These are phyloP conservation scores for Haplographium delicatum DNA, from an alignment of 495 filamentous ascomycete species.

Conservation along the genomic window DNA sequence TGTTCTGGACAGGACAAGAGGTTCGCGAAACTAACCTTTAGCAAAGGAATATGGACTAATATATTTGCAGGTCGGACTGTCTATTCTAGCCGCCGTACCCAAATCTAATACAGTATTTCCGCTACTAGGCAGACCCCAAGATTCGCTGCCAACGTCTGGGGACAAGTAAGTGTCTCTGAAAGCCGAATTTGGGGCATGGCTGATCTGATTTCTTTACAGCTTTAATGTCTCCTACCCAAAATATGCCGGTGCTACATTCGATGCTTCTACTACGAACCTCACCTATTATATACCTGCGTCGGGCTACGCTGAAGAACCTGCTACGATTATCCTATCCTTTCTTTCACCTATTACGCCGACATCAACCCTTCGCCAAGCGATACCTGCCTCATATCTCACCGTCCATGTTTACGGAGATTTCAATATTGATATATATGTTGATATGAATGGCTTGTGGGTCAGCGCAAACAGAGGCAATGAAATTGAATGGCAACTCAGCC, in stretches of 20 bases:
- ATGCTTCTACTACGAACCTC: slow-evolving; percentile 89
- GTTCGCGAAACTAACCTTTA: slow-evolving; percentile 4
- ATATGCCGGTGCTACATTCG: slow-evolving; percentile 77
- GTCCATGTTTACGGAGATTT: slow-evolving; percentile 66
- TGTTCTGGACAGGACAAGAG: slow-evolving; percentile 77
- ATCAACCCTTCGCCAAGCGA: slow-evolving; percentile 83
- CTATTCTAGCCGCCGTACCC: slow-evolving; percentile 71
- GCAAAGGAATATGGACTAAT: slow-evolving; percentile 15
- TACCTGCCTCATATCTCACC: slow-evolving; percentile 82
- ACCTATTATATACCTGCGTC: slow-evolving; percentile 66
- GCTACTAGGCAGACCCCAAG: slow-evolving; percentile 80
- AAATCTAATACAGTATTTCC: slow-evolving; percentile 72
- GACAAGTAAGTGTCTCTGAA: slow-evolving; percentile 33
- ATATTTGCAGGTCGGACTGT: slow-evolving; percentile 63
- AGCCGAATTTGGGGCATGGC: too few species aligned
- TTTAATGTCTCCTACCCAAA: slow-evolving; percentile 65
- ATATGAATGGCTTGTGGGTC: slow-evolving; percentile 87
- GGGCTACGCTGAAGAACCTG: slow-evolving; percentile 22
- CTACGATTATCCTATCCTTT: slow-evolving; percentile 72
- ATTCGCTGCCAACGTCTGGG: slow-evolving; percentile 53
- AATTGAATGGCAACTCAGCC: slow-evolving; percentile 62
- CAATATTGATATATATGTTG: slow-evolving; percentile 78
- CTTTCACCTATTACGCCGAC: slow-evolving; percentile 90
- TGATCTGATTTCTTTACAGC: slow-evolving; percentile 27
- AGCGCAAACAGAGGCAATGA: slow-evolving; percentile 64